Evolutionary conservation across 2,329 filamentous ascomycete genomes (phyloP).

Genomic region (Daldinia sp.): DNA sequence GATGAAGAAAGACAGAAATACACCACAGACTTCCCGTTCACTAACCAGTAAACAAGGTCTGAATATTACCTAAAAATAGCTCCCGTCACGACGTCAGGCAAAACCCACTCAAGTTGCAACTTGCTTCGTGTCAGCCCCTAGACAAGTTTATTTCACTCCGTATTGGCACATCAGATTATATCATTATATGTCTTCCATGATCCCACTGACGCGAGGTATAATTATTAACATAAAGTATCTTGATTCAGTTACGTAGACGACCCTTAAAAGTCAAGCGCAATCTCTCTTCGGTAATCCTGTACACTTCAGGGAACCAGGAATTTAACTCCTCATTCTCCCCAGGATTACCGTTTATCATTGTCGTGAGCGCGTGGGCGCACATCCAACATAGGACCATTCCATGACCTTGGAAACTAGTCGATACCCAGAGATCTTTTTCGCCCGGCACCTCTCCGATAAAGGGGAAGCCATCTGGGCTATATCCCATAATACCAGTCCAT

Average conservation of each 20-base stretch:
- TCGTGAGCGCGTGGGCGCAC: conserved; percentile 67
- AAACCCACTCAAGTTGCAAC: neutral
- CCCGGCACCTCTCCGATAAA: conserved; percentile 63
- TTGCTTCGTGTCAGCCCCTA: neutral
- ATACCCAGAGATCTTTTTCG: conserved; percentile 64
- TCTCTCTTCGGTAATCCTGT: conserved; percentile 61
- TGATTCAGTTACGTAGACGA: conserved; percentile 31
- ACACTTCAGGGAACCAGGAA: conserved; percentile 66
- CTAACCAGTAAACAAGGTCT: neutral
- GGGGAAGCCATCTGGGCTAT: conserved; percentile 64
- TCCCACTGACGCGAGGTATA: neutral
- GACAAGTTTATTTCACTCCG: neutral
- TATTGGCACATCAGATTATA: neutral
- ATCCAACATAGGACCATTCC: conserved; percentile 74
- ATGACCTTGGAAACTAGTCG: conserved; percentile 73
- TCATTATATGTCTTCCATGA: neutral
- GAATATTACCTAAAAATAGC: too few species aligned
- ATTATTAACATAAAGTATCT: neutral
- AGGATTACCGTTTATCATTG: conserved; percentile 61
- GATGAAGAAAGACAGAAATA: too few species aligned
- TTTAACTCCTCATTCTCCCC: conserved; percentile 50
- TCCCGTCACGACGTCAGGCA: too few species aligned
- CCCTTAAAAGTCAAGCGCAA: conserved; percentile 55
- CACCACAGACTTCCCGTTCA: conserved; percentile 1
- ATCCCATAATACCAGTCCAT: conserved; percentile 71